Evolutionary conservation across 2,329 filamentous ascomycete genomes (phyloP), one percentile per base, ranked within the genome.

Genomic region (Cladosporium sp.): DNA sequence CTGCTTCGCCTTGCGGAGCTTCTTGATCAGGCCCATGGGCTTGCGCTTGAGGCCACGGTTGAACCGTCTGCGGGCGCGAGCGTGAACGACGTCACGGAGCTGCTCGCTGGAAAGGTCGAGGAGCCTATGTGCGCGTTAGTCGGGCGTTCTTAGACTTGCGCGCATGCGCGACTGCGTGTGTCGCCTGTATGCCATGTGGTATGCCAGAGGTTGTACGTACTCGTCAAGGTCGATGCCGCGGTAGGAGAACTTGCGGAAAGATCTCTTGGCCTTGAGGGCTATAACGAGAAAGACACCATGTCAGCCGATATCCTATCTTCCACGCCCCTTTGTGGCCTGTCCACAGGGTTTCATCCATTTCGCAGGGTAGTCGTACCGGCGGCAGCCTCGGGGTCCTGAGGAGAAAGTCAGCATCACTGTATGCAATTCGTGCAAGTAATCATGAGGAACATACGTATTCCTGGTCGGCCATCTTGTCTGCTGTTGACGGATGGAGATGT

Each of bases 1-100:
- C 79, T 95, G 89, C 87, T 96, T 96, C 68, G 93, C 87, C 84
- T 96, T 97, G 77, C 93, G 92, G 72, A 98, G 89, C 86, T 98
- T 98, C 89, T 97, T 97, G 86, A 98, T 97, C 72, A 98, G 83
- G 70, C 93, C 93, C 93, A 98, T 97, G 71, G 93, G 93, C 84
- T 95, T 95, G 82, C 93, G 91, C 88, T 97, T 98, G 71, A 98
- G 87, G 72, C 93, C 93, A 68, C 93, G 92, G 87, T 97, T 97
- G 87, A 98, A 97, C 76, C 95, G 85, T 77, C 93, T 86, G 75
- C 93, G 92, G 74, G 93, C 93, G 76, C 93, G 93, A 72, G 93
- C 93, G 83, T 98, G 93, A 72, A 98, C 91, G 76, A 98, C 89
- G 87, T 96, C 91, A 73, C 93, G 91, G 77, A 98, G 90, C 80